Base-by-base conservation (phyloP, 345 rosid species). In the Eutrema yunnanense region DNA sequence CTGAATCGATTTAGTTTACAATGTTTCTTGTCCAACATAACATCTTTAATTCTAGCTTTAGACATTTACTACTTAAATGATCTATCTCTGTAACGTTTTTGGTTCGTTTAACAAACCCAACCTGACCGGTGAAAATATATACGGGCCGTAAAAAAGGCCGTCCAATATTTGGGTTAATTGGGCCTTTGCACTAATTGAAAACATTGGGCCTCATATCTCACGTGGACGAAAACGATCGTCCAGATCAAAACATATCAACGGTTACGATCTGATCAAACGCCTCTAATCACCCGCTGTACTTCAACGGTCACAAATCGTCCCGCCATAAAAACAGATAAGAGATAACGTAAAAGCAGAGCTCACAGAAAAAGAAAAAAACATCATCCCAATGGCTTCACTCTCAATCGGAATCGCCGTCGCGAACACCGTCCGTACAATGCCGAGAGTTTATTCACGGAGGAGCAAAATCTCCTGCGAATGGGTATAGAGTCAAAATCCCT, bases 401-500 rank as follows among this genome's bases (percentile, higher is more conserved):
- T 60, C 88, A 0, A 69, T 86, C 8, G 85, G 96, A 68, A 53
- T 85, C 69, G 58, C 85, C 78, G 12, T 77, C 16, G 48, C 67
- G 43, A 58, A 76, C 63, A 32, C 77, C 68, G 33, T 76, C 79
- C 79, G 81, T 67, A 69, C 79, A 72, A 65, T 44, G n/a, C 73
- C 78, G 56, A 47, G 46, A 22, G 60, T 57, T 16, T 62, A 32
- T 60, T 27, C 43, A 47, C 36, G 50, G 56, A 55, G 70, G 32
- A 57, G 69, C 61, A 84, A 74, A 77, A 80, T 82, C 76, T 80
- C 82, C 59, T 90, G 96, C 79, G 79, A 88, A 69, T 93, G 97
- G 98, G 97, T 88, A 83, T 30, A 22, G 1, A 30, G 9, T 38
- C 26, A 42, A 12, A 29, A n/a, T 43, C 22, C 0, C n/a, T 9